A percentile compares a stretch with the other conserved stretches of the same genome.
These are phyloP conservation scores for Diaporthe velutina DNA, from an alignment of 2,329 filamentous ascomycete species.

Conservation along the genomic window DNA sequence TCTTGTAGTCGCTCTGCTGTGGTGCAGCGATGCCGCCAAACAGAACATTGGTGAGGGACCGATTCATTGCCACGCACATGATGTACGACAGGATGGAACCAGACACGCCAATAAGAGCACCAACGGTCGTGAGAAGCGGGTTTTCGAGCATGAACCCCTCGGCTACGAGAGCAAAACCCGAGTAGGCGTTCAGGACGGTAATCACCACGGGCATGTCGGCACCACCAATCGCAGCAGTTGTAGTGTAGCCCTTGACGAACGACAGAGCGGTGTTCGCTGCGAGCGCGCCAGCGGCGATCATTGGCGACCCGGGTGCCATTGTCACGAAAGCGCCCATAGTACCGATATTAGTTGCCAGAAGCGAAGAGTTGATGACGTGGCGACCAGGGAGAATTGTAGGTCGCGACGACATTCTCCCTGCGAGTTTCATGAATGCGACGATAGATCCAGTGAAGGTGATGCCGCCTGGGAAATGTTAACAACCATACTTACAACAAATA, in stretches of 20 bases:
- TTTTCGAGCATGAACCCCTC: conserved; percentile 95
- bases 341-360: conserved; percentile 81
- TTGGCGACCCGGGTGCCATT: conserved; percentile 83
- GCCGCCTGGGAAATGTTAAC: conserved; percentile 61
- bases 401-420: conserved; percentile 83
- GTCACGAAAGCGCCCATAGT: conserved; percentile 89
- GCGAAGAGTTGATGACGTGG: conserved; percentile 79
- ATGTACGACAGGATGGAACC: conserved; percentile 92
- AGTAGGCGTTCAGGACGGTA: conserved; percentile 91
- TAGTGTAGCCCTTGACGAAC: conserved; percentile 89
- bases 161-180: conserved; percentile 89
- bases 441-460: conserved; percentile 93
- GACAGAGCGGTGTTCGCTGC: conserved; percentile 82
- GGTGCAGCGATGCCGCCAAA: conserved; percentile 84
- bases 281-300: conserved; percentile 83
- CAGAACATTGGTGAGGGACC: conserved; percentile 87
- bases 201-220: conserved; percentile 95
- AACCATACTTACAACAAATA: not conserved
- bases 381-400: conserved; percentile 80
- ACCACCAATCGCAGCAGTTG: conserved; percentile 89
- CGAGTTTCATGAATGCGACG: conserved; percentile 89
- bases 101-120: conserved; percentile 88
- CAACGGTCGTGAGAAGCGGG: conserved; percentile 85
- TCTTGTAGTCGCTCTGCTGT: conserved; percentile 75
- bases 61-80: conserved; percentile 91